Conservation (phyloP, 2,329 filamentous ascomycete genomes). For the Neopestalotiopsis sp. region DNA sequence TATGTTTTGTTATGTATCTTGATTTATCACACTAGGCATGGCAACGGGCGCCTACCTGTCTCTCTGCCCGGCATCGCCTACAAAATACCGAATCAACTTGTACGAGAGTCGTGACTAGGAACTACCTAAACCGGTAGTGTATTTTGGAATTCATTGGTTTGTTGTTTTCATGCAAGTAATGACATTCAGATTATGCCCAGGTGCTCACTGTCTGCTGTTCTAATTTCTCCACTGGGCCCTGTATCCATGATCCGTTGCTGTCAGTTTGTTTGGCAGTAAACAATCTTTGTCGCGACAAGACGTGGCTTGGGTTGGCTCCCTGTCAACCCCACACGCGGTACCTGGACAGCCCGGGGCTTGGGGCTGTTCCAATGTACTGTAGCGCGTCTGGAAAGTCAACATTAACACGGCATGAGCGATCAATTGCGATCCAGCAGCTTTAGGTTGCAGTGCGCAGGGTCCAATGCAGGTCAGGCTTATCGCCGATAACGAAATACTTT, state of each 20-base stretch:
- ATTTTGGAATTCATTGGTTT: not conserved
- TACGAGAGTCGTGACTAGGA: not conserved
- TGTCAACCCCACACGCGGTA: not conserved
- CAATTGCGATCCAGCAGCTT: not conserved
- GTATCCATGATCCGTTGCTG: not conserved
- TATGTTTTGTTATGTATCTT: no score
- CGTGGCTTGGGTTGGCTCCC: not conserved
- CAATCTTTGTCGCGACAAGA: slow-evolving; percentile 6
- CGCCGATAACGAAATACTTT: not conserved
- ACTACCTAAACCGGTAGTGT: slow-evolving; percentile 2
- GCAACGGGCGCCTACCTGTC: no score
- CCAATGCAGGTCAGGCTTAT: not conserved
- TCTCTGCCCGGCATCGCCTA: no score
- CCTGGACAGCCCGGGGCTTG: not conserved
- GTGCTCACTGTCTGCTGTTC: not conserved
- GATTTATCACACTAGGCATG: no score
- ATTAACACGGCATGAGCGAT: not conserved
- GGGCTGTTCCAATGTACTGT: not conserved
- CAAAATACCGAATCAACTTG: not conserved
- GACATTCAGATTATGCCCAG: not conserved
- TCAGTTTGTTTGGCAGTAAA: not conserved
- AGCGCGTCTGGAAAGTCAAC: not conserved
- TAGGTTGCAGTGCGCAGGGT: not conserved
- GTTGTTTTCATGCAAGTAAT: not conserved
- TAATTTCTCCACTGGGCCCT: not conserved